Conservation (phyloP, 1,284 basidiomycete species). For the Ceratobasidium sp. region DNA sequence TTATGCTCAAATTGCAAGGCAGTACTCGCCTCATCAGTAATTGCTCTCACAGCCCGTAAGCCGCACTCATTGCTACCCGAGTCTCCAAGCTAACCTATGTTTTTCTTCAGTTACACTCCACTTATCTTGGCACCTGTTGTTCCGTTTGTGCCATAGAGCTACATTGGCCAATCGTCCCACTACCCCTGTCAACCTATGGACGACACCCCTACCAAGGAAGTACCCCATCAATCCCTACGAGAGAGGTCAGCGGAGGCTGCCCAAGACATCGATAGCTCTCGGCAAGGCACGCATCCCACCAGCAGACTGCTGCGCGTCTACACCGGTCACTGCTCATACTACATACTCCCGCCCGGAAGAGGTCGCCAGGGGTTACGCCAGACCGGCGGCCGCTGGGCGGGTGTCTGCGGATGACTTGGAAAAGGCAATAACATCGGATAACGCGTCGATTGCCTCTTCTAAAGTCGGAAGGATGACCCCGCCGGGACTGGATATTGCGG, state of each 20-base stretch:
- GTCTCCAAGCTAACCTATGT: background rate
- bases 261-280: background rate
- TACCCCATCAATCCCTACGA: slow-evolving; percentile 17
- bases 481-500: slow-evolving; percentile 12
- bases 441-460: background rate
- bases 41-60: slow-evolving; percentile 20
- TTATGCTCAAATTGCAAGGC: slow-evolving; percentile 29
- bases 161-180: background rate
- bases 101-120: slow-evolving; percentile 7
- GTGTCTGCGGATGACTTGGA: slow-evolving; percentile 15
- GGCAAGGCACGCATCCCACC: background rate
- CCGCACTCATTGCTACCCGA: background rate
- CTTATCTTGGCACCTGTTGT: slow-evolving; percentile 20
- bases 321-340: background rate
- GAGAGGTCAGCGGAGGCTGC: background rate
- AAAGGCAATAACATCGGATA: background rate
- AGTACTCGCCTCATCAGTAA: slow-evolving; percentile 4
- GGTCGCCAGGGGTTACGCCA: background rate
- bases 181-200: slow-evolving; percentile 13
- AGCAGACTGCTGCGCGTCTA: background rate
- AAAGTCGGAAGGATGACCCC: background rate
- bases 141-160: slow-evolving; percentile 19
- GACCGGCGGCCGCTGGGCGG: background rate
- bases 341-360: background rate
- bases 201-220: slow-evolving; percentile 19